A percentile compares a stretch with the other conserved stretches of the same genome.
Evolutionary conservation across 2,329 filamentous ascomycete genomes (phyloP).

Genomic region (Elsinoe ampelina): DNA sequence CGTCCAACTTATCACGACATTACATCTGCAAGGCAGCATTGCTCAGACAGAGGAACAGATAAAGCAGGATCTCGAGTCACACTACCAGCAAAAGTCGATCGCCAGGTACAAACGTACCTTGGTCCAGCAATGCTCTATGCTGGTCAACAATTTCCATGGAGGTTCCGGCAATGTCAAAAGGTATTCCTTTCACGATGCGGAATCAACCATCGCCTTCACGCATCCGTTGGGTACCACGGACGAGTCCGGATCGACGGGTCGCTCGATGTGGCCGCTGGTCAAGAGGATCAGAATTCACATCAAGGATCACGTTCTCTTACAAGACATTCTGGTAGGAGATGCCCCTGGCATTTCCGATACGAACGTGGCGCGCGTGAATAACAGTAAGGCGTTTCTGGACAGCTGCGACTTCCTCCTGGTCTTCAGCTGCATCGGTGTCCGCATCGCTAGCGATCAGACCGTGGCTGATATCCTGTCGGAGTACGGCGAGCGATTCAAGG

Average conservation of each 20-base stretch:
- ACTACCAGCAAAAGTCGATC: background rate
- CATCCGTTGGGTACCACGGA: background rate
- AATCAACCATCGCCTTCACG: background rate
- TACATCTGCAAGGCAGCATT: background rate
- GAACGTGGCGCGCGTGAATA: slow-evolving; percentile 18
- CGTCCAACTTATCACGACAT: background rate
- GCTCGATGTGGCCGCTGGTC: slow-evolving; percentile 21
- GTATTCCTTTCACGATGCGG: background rate
- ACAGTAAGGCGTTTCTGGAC: slow-evolving; percentile 17
- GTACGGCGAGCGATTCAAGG: slow-evolving; percentile 19
- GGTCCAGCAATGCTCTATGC: background rate
- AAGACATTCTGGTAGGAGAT: slow-evolving; percentile 20
- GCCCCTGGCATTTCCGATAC: slow-evolving; percentile 22
- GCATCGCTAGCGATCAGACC: slow-evolving; percentile 17
- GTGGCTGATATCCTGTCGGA: slow-evolving; percentile 17
- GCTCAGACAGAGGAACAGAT: background rate
- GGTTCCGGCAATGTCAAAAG: background rate
- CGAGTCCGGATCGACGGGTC: background rate
- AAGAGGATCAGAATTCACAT: slow-evolving; percentile 18
- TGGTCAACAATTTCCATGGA: background rate
- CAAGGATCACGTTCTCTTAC: slow-evolving; percentile 14
- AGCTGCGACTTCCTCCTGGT: slow-evolving; percentile 21
- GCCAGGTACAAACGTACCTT: background rate
- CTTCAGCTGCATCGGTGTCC: slow-evolving; percentile 15
- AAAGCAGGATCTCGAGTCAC: background rate